Evolutionary conservation across 768 basidiomycete species (phyloP), one percentile per base, ranked within the genome.

Genomic region (Rubroboletus pulcherrimus): DNA sequence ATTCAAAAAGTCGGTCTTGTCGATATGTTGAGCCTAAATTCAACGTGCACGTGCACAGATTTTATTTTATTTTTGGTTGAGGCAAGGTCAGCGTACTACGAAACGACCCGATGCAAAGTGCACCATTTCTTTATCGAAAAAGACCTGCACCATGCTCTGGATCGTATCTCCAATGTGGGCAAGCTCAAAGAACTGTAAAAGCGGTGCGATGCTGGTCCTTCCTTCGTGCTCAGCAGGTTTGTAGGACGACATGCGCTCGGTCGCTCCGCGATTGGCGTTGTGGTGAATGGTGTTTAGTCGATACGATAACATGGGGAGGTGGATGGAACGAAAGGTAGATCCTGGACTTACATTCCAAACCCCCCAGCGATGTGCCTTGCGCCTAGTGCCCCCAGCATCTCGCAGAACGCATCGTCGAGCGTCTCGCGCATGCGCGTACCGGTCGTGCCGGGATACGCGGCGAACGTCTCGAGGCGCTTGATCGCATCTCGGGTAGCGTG

Each of bases 101-200:
- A 11, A 40, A n/a, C 5, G 5, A 15, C 0, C 3, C 0, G 4
- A 24, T 12, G 24, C 29, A 15, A 15, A 5, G 19, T 1, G 10
- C 7, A 90, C 92, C 73, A 98, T 75, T 64, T 97, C 96, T 66
- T 95, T 95, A 67, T 98, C 97, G 66, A 96, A 99, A 71, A 95
- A 99, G 2, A 98, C 97, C 63, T 99, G 94, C 7, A 97, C 85
- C 85, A 98, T 98, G 17, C 87, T 92, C 72, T 96, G 93, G 42
- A 98, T 98, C 15, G 92, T 99, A 67, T 99, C 96, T 1, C 94
- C 97, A 15, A 98, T 78, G 73, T 98, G 97, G 0, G 96, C 96
- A 24, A 98, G 78, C 75, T 98, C 96, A 61, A 99, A 98, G 74
- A 98, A 98, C 68, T 98, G 95, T 39, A 98, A 75, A 3, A 99